These are phyloP conservation scores for Acacia confusa DNA, from an alignment of 306 rosid species.

Conservation along the genomic window DNA sequence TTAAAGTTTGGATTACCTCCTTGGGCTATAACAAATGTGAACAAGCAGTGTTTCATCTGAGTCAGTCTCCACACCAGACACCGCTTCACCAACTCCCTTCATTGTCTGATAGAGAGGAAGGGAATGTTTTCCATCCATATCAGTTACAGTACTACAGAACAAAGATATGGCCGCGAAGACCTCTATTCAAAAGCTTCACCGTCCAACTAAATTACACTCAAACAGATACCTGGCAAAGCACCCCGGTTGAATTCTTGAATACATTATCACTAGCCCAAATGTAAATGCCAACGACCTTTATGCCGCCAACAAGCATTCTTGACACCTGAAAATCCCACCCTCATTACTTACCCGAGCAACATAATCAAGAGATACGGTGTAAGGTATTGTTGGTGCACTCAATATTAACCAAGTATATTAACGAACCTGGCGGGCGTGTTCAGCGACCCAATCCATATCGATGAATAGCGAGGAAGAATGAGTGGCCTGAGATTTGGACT, in stretches of 20 bases:
- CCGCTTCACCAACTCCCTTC: conserved; percentile 80
- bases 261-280: conserved; percentile 67
- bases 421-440: conserved; percentile 90
- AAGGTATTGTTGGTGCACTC: not conserved
- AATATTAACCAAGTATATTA: not conserved
- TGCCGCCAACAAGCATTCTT: conserved; percentile 85
- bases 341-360: not conserved
- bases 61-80: conserved; percentile 49
- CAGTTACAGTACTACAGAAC: not conserved
- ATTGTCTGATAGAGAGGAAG: conserved; percentile 54
- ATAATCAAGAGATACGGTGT: not conserved
- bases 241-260: conserved; percentile 75
- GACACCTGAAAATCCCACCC: conserved; percentile 46
- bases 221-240: conserved; percentile 64
- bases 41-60: conserved; percentile 77
- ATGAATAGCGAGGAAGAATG: conserved; percentile 64
- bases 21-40: conserved; percentile 81
- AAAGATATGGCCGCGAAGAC: not conserved
- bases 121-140: not conserved
- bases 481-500: conserved; percentile 53
- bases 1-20: conserved; percentile 50
- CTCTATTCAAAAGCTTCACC: not conserved
- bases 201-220: not conserved
- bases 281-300: conserved; percentile 78
- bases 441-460: conserved; percentile 89